Evolutionary conservation across 1,284 basidiomycete genomes (phyloP).

Genomic region (Leccinum subrobustum): DNA sequence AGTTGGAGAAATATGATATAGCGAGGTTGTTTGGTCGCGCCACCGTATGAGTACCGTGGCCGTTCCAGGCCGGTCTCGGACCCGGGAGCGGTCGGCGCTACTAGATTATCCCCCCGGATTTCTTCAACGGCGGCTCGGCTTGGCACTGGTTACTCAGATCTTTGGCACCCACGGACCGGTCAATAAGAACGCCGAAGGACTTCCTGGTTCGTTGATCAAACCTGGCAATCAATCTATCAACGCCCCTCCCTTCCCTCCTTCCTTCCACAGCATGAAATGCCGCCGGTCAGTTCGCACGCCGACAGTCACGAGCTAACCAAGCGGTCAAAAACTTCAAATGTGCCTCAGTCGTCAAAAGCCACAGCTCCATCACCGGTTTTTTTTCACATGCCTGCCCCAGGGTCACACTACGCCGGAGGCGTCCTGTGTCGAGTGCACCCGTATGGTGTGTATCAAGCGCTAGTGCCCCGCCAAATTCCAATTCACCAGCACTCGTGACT

Average conservation of each 20-base stretch:
- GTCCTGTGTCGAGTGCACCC: not conserved
- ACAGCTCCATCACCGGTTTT: not conserved
- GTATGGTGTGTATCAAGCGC: not conserved
- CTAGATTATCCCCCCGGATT: not conserved
- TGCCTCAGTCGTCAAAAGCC: not conserved
- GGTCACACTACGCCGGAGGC: constrained; percentile 7
- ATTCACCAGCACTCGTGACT: not conserved
- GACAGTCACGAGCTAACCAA: constrained; percentile 1
- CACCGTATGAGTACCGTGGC: too few relatives aligned
- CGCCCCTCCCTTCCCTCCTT: not conserved
- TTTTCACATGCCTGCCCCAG: constrained; percentile 4
- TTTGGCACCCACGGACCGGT: not conserved
- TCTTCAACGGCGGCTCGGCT: not conserved
- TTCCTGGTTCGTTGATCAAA: not conserved
- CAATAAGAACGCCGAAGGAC: not conserved
- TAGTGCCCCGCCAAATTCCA: not conserved
- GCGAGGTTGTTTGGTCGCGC: not conserved
- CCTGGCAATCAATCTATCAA: not conserved
- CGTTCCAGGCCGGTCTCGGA: not conserved
- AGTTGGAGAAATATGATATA: not conserved
- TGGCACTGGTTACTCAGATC: not conserved
- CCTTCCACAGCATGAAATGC: constrained; percentile 1
- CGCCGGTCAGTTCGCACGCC: constrained; percentile 17
- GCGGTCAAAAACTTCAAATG: constrained; percentile 11
- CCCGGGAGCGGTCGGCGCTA: not conserved